Base-by-base conservation (phyloP, 1,284 basidiomycete genomes). In the Papiliotrema terrestris region DNA sequence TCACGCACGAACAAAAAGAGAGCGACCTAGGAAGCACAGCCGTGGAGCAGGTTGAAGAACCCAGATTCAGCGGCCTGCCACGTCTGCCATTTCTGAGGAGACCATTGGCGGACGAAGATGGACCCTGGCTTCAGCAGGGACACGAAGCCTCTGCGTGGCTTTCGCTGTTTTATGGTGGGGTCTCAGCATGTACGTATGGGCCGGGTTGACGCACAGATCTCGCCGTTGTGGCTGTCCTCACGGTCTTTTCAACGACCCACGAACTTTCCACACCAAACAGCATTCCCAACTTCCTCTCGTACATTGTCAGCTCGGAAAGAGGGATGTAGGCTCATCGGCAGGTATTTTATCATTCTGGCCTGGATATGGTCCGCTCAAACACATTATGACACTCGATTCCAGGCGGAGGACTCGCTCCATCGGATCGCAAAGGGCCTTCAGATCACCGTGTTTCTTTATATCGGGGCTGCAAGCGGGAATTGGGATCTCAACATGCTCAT, bases 361-460 rank as follows among this genome's bases (percentile, higher is more conserved):
- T 68, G 63, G 63, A 52, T 69, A 14, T 71, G 69, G 69, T 57
- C 58, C n/a, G 55, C 66, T 1, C 69, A 71, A 44, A 48, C 61
- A 1, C 63, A 62, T 51, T 72, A 70, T 39, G 68, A 70, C 48
- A 55, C 67, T 8, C 65, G 62, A 5, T 56, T 54, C 46, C 57
- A 58, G 44, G 62, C 58, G n/a, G 62, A 67, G 19, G 70, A 72
- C 46, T 49, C 45, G 4, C 61, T 55, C n/a, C 69, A 72, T 55
- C 59, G 67, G 2, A 20, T 62, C 17, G 32, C 50, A 22, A 72
- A 72, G 50, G 49, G 53, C 1, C 26, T 64, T 1, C 68, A 72
- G 55, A 60, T 71, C 25, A 54, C 57, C 3, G 25, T 67, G 4
- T 66, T 69, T 46, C 58, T 69, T 2, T 71, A 63, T 46, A 65